Evolutionary conservation across 805 yeast species (phyloP), one percentile per base, ranked within the genome.

Genomic region (Cyberlindnera xylosilytica): DNA sequence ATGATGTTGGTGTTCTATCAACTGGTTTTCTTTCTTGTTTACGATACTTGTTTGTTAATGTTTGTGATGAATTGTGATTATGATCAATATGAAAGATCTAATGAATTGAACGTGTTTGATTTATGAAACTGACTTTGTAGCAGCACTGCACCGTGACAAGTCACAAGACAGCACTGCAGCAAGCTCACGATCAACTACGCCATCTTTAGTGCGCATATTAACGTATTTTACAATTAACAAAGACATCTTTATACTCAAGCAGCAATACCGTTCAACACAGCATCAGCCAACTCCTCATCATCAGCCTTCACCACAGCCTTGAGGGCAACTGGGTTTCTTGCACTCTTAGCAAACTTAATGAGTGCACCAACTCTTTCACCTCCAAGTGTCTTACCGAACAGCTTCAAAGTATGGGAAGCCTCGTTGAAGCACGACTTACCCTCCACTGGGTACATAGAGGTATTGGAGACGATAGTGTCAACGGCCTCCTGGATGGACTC

Each of bases 391-490:
- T 84, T 85, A 59, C 97, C 98, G 57, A 74, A 86, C 56, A 89
- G 68, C 68, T 88, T 89, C 67, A 93, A 72, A 11, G 78, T 70
- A 61, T 90, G 97, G 17, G 74, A 57, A 7, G 69, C 63, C 35
- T 56, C 73, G 42, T 56, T 69, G 19, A 79, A 63, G 49, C 78
- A 83, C 41, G 67, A 64, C 29, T 78, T 74, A 18, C 86, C 87
- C 49, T 86, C 95, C 56, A 87, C 69, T 26, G 97, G 81, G 69
- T 77, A 66, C 74, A 86, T 74, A 30, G 81, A 74, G 49, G 88
- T 74, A 23, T 66, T 65, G 29, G 61, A 58, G 41, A 74, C 64
- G 40, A 90, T 66, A 50, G 72, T 76, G 22, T 66, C 66, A 32
- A 82, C 83, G 33, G 79, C 76, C 36, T 78, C 86, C 51, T 72